A percentile compares a stretch with the other conserved stretches of the same genome.
phyloP scores from a whole-genome alignment of 2,329 filamentous ascomycete genomes.

The Talaromyces sp. region DNA sequence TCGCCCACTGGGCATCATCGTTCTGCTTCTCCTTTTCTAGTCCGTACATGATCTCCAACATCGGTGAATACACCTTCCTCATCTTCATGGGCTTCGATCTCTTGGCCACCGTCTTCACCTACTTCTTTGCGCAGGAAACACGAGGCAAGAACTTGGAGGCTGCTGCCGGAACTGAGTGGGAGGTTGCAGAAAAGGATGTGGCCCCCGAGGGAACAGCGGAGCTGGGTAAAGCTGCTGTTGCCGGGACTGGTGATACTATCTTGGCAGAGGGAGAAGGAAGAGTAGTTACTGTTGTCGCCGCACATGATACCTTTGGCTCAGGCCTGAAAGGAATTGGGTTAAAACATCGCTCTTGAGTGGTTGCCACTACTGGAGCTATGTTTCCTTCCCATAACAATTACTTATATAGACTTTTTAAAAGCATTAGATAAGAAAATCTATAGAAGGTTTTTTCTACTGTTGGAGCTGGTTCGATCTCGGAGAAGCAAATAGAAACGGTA shows the following conservation, averaged over 20 bases:
- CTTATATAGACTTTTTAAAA: not conserved
- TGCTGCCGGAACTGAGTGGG: constrained; percentile 20
- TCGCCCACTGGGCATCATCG: constrained; percentile 28
- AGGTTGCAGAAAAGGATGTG: constrained; percentile 11
- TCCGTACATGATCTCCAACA: constrained; percentile 38
- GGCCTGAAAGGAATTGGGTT: not conserved
- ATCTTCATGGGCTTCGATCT: constrained; percentile 38
- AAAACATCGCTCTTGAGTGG: not conserved
- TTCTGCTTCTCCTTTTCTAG: constrained; percentile 29
- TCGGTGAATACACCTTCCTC: constrained; percentile 43
- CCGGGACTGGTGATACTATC: not conserved
- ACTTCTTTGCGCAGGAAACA: constrained; percentile 52
- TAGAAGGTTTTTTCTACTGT: not conserved
- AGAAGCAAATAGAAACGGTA: not conserved
- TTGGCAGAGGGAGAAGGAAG: not conserved
- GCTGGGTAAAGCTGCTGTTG: not conserved
- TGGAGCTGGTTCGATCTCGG: not conserved
- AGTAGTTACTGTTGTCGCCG: not conserved
- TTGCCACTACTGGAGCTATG: not conserved
- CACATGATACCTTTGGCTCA: not conserved
- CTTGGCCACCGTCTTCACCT: constrained; percentile 46
- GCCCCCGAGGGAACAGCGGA: not conserved
- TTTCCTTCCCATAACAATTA: not conserved
- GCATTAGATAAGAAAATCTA: not conserved
- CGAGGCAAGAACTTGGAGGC: constrained; percentile 48